Base-by-base conservation (phyloP, 345 rosid genomes). In the Erucastrum elatum region DNA sequence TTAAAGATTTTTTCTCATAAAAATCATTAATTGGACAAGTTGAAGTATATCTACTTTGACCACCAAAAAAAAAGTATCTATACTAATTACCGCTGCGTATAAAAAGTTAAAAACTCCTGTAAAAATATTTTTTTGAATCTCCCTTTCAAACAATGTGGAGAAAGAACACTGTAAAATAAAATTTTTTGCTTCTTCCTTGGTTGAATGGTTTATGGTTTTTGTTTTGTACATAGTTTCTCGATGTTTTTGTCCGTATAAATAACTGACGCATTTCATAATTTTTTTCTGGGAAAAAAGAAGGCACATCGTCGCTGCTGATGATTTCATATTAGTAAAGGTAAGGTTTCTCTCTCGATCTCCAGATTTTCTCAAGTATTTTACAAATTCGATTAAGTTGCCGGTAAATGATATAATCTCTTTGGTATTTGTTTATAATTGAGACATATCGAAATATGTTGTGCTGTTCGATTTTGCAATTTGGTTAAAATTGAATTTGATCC, bases 351-450 rank as follows among this genome's bases (percentile, higher is more conserved):
- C 6, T 21, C 68, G 70, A 33, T 74, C 56, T 56, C 41, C 44
- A 75, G 77, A 65, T 74, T 65, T 46, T 75, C 59, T 75, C 79
- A 34, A 49, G 31, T 16, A 17, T 15, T 59, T 44, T 17, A 12
- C 46, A 46, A 51, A 58, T 15, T 66, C 65, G 53, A 51, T 75
- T 26, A 3, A 13, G 66, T 5, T 33, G 25, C 30, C 51, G 27
- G 17, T 51, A 26, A 34, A 34, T 65, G 61, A 30, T 73, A 27
- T 39, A 39, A 39, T 39, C 46, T 39, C 46, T 39, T 39, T 41
- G 49, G 49, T 41, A 2, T 41, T 41, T 29, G 49, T 41, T 41
- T 41, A 15, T 49, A 49, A 49, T 49, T 49, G 56, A 49, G 56
- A 49, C 8, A 5, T 4, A n/a, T 49, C 8, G 56, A 10, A 39